Conservation (phyloP, 2,329 filamentous ascomycete species). For the Phialocephala subalpina region DNA sequence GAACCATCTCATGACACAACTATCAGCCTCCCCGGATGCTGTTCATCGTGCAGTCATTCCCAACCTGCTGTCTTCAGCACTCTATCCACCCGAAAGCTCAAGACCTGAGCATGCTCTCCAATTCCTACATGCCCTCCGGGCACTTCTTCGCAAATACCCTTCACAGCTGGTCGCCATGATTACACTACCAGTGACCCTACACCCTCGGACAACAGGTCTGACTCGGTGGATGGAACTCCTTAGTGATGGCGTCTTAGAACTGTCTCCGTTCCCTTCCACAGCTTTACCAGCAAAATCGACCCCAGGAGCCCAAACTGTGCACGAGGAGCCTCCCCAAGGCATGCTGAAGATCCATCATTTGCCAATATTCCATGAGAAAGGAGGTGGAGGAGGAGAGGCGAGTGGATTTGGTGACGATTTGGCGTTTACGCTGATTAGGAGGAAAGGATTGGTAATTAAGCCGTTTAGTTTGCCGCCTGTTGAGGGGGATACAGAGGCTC, state of each 20-base stretch:
- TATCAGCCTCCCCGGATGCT: slow-evolving; percentile 64
- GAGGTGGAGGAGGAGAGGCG: slow-evolving; percentile 76
- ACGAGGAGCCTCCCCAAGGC: slow-evolving; percentile 83
- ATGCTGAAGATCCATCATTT: slow-evolving; percentile 84
- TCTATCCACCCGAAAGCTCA: slow-evolving; percentile 76
- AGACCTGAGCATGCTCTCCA: slow-evolving; percentile 78
- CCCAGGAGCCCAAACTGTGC: slow-evolving; percentile 60
- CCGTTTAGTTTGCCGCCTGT: slow-evolving; percentile 90
- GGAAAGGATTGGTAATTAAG: slow-evolving; percentile 82
- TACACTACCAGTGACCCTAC: slow-evolving; percentile 81
- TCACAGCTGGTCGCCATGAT: slow-evolving; percentile 74
- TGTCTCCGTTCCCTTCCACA: slow-evolving; percentile 75
- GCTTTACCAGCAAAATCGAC: slow-evolving; percentile 50
- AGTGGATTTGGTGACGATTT: slow-evolving; percentile 81
- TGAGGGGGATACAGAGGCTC: slow-evolving; percentile 68
- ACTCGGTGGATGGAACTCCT: slow-evolving; percentile 87
- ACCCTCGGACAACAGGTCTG: slow-evolving; percentile 77
- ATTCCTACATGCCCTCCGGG: slow-evolving; percentile 82
- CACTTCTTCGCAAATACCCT: slow-evolving; percentile 74
- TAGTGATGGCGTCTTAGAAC: slow-evolving; percentile 85
- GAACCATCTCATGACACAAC: slow-evolving; percentile 60
- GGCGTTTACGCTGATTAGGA: slow-evolving; percentile 86
- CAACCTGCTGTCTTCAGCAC: slow-evolving; percentile 82
- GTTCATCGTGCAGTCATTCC: slow-evolving; percentile 89
- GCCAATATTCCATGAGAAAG: slow-evolving; percentile 87